phyloP scores from a whole-genome alignment of 805 yeast species.

The Zygoascus tannicola region DNA sequence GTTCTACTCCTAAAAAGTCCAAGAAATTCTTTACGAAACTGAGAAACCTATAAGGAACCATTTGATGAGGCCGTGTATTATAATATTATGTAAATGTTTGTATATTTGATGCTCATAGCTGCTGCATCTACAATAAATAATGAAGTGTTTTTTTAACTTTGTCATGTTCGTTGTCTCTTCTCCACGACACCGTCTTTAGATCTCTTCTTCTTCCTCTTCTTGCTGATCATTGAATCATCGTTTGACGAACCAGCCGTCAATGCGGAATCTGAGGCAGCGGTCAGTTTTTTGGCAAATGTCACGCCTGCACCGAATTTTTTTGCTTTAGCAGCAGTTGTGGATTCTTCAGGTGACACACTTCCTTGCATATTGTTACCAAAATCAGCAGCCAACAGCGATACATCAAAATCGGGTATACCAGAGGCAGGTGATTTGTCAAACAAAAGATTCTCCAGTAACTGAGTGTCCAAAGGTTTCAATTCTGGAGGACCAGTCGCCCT shows the following conservation, averaged over 20 bases:
- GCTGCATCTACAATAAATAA: neutral
- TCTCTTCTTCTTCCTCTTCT: conserved; percentile 5
- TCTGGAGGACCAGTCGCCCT: conserved; percentile 16
- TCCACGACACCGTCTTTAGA: neutral
- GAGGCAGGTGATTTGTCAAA: conserved; percentile 57
- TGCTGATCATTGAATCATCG: conserved; percentile 11
- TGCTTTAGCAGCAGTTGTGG: neutral
- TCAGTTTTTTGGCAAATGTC: neutral
- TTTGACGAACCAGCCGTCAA: conserved; percentile 15
- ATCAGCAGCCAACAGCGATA: conserved; percentile 50
- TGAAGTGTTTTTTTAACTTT: neutral
- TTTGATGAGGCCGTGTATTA: no score
- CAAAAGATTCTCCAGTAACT: conserved; percentile 42
- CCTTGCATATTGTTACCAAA: neutral
- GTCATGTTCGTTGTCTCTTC: conserved; percentile 5
- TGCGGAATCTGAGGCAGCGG: conserved; percentile 5
- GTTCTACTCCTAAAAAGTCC: neutral
- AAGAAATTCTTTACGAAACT: neutral
- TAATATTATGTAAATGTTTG: no score
- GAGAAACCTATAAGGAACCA: neutral
- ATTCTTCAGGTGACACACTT: neutral
- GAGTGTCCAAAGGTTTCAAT: conserved; percentile 34
- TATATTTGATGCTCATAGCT: no score
- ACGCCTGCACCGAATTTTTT: conserved; percentile 4
- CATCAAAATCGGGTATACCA: conserved; percentile 72